These are phyloP conservation scores for Sonneratia alba DNA, from an alignment of 345 rosid genomes.

Conservation along the genomic window DNA sequence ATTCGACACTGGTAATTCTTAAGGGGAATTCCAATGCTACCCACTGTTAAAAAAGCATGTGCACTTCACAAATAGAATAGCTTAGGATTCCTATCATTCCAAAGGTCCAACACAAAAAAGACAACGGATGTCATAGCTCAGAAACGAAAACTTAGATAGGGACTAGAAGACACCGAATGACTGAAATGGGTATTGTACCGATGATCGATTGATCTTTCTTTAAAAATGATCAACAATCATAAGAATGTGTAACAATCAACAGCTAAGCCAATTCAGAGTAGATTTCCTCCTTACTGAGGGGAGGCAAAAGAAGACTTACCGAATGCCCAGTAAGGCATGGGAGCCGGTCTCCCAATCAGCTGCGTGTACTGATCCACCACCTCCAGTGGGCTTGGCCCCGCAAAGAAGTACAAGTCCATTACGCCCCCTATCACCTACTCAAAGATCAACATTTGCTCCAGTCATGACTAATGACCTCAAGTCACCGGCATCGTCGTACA, in stretches of 20 bases:
- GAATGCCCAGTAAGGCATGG: constrained; percentile 98
- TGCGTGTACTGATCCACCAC: constrained; percentile 83
- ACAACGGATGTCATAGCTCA: background rate
- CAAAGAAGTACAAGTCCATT: constrained; percentile 77
- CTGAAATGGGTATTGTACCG: too few species aligned
- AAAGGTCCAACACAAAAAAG: background rate
- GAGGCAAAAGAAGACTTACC: constrained; percentile 32
- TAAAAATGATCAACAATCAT: too few species aligned
- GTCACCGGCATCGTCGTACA: background rate
- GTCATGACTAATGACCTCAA: background rate
- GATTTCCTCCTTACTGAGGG: background rate
- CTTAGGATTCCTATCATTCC: background rate
- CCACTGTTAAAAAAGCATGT: background rate
- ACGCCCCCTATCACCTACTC: constrained; percentile 68
- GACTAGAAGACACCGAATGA: background rate
- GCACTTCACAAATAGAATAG: background rate
- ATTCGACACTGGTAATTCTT: background rate
- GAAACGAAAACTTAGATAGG: background rate
- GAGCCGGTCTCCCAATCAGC: constrained; percentile 87
- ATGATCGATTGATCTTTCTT: too few species aligned
- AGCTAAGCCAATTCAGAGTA: too few species aligned
- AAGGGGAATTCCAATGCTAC: background rate
- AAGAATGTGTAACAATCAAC: too few species aligned
- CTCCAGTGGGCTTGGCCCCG: constrained; percentile 66
- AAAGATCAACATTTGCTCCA: background rate